phyloP scores from a whole-genome alignment of 2,329 filamentous ascomycete genomes.

The Aspergillus pseudotamarii region DNA sequence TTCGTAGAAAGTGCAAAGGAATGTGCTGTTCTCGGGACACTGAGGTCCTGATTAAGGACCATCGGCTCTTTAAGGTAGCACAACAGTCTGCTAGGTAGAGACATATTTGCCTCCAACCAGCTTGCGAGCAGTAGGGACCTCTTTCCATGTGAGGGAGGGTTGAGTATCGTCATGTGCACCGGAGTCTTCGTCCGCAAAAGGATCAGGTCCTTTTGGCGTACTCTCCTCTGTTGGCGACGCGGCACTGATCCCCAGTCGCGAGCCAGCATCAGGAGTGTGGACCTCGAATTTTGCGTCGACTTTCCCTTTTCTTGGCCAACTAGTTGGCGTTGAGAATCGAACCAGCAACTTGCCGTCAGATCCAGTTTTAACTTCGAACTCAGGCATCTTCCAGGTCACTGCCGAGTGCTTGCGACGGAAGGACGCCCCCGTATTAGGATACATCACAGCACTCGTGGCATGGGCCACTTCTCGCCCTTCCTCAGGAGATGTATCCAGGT shows the following conservation, averaged over 20 bases:
- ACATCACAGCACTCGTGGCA: slow-evolving; percentile 48
- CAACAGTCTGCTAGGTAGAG: slow-evolving; percentile 41
- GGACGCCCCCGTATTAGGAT: slow-evolving; percentile 46
- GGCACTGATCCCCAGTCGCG: slow-evolving; percentile 65
- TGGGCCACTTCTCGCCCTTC: slow-evolving; percentile 44
- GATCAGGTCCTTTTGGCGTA: slow-evolving; percentile 42
- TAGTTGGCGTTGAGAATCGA: slow-evolving; percentile 73
- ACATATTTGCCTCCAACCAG: slow-evolving; percentile 77
- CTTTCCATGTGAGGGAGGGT: slow-evolving; percentile 60
- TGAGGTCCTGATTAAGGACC: no score
- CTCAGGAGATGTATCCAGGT: slow-evolving; percentile 43
- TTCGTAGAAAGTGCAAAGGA: not conserved
- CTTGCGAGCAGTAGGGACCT: slow-evolving; percentile 67
- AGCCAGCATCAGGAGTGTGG: slow-evolving; percentile 56
- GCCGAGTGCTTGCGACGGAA: slow-evolving; percentile 51
- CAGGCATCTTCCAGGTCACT: slow-evolving; percentile 50
- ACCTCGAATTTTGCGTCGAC: slow-evolving; percentile 85
- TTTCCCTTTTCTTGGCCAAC: slow-evolving; percentile 70
- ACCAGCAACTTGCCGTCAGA: slow-evolving; percentile 76
- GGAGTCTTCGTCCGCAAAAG: slow-evolving; percentile 51
- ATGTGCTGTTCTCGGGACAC: not conserved
- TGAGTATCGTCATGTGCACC: slow-evolving; percentile 30
- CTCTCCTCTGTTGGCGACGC: slow-evolving; percentile 27
- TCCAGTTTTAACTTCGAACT: slow-evolving; percentile 56
- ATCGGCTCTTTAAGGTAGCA: not conserved